Evolutionary conservation across 306 rosid species (phyloP).

Genomic region (Trifolium subterraneum): DNA sequence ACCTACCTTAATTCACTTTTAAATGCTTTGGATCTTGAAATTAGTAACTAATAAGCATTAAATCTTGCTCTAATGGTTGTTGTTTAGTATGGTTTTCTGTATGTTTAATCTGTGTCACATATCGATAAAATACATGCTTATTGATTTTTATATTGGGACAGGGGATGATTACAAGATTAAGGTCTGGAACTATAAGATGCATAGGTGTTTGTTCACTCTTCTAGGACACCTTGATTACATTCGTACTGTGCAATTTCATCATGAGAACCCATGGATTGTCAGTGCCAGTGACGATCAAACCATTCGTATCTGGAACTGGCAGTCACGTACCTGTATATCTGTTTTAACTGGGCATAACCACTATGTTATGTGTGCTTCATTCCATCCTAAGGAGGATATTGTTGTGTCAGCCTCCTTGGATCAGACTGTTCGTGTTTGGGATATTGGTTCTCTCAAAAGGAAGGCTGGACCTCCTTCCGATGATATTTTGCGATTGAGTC

Average conservation of each 20-base stretch:
- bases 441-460: constrained; percentile 87
- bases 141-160: constrained; percentile 46
- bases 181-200: constrained; percentile 99
- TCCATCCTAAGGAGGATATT: constrained; percentile 95
- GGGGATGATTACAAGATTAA: constrained; percentile 99
- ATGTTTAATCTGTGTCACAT: constrained; percentile 4
- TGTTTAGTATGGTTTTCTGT: constrained; percentile 19
- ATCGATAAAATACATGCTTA: constrained; percentile 3
- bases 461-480: constrained; percentile 93
- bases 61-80: constrained; percentile 27
- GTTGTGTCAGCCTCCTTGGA: constrained; percentile 94
- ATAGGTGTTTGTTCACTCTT: constrained; percentile 91
- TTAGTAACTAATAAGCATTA: constrained; percentile 1
- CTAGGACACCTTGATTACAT: constrained; percentile 97
- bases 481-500: constrained; percentile 86
- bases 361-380: constrained; percentile 96
- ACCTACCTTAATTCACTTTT: constrained; percentile 14
- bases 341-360: constrained; percentile 98
- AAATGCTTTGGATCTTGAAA: constrained; percentile 38
- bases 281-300: constrained; percentile 99
- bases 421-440: constrained; percentile 99
- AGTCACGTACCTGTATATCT: constrained; percentile 93
- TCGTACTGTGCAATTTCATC: constrained; percentile 97
- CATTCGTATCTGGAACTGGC: constrained; percentile 99
- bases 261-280: constrained; percentile 94